These are phyloP conservation scores for Cubamyces lactineus DNA, from an alignment of 768 basidiomycete genomes.

Conservation along the genomic window DNA sequence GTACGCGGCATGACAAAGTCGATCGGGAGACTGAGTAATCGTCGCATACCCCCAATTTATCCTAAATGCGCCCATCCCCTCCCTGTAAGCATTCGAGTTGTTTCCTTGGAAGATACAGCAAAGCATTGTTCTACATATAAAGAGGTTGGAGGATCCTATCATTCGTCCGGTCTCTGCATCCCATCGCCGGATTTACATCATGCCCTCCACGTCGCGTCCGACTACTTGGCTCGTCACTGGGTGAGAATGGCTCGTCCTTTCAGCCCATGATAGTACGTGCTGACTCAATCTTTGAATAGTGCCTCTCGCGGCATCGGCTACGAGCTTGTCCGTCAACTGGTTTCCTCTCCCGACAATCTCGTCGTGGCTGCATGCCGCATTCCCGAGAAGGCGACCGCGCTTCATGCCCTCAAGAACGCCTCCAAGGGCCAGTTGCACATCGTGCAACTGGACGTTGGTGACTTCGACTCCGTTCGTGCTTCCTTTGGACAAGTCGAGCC, in stretches of 20 bases:
- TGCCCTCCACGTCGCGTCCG: neutral
- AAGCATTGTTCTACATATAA: too few species aligned
- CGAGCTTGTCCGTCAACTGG: slow-evolving; percentile 27
- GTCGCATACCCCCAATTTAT: too few species aligned
- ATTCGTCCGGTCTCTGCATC: too few species aligned
- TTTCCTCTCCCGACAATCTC: slow-evolving; percentile 25
- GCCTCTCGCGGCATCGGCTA: slow-evolving; percentile 37
- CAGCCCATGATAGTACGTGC: too few species aligned
- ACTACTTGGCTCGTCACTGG: slow-evolving; percentile 10
- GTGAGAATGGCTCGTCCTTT: neutral
- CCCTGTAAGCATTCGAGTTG: too few species aligned
- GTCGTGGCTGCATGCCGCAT: slow-evolving; percentile 38
- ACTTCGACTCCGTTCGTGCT: slow-evolving; percentile 31
- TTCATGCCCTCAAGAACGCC: slow-evolving; percentile 25
- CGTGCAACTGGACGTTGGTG: slow-evolving; percentile 36
- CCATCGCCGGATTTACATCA: too few species aligned
- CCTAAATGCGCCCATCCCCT: too few species aligned
- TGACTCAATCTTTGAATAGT: slow-evolving; percentile 16
- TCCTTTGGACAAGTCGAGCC: slow-evolving; percentile 28
- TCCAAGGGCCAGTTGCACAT: slow-evolving; percentile 38
- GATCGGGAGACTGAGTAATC: too few species aligned
- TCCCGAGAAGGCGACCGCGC: slow-evolving; percentile 29
- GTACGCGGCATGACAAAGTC: too few species aligned
- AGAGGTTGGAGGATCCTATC: too few species aligned
- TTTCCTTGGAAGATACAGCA: too few species aligned